A percentile compares a stretch with the other conserved stretches of the same genome.
Evolutionary conservation across 306 rosid species (phyloP).

Genomic region (Acacia crassicarpa): DNA sequence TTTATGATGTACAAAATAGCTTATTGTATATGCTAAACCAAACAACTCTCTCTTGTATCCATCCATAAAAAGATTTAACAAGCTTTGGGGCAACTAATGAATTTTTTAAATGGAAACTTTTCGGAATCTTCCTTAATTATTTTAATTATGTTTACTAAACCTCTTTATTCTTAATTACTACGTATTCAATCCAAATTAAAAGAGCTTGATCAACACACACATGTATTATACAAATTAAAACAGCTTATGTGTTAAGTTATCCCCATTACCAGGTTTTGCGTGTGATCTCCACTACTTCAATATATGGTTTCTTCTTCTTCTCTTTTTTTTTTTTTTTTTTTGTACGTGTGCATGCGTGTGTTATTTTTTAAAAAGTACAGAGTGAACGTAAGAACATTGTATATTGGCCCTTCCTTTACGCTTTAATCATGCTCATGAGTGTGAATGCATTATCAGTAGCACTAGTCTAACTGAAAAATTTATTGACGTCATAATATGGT

Average conservation of each 20-base stretch:
- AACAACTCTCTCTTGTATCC: too few relatives aligned
- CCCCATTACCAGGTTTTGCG: neutral
- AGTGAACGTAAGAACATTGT: neutral
- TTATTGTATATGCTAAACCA: too few relatives aligned
- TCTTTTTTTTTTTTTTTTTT: neutral
- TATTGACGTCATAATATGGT: neutral
- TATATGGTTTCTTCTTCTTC: too few relatives aligned
- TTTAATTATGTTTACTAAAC: neutral
- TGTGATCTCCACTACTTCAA: neutral
- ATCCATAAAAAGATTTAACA: too few relatives aligned
- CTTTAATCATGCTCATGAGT: neutral
- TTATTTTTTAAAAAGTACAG: neutral
- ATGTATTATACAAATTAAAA: neutral
- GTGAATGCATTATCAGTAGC: neutral
- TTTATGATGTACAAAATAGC: too few relatives aligned
- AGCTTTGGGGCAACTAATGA: neutral
- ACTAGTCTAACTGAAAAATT: neutral
- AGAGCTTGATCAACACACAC: neutral
- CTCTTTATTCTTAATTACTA: neutral
- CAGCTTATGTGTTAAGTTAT: conserved; percentile 31
- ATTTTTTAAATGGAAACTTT: neutral
- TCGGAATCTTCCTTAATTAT: neutral
- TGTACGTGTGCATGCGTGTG: neutral
- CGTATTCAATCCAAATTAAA: neutral
- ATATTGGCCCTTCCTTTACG: neutral